Conservation (phyloP, 495 filamentous ascomycete species). For the Penicillium goetzii region DNA sequence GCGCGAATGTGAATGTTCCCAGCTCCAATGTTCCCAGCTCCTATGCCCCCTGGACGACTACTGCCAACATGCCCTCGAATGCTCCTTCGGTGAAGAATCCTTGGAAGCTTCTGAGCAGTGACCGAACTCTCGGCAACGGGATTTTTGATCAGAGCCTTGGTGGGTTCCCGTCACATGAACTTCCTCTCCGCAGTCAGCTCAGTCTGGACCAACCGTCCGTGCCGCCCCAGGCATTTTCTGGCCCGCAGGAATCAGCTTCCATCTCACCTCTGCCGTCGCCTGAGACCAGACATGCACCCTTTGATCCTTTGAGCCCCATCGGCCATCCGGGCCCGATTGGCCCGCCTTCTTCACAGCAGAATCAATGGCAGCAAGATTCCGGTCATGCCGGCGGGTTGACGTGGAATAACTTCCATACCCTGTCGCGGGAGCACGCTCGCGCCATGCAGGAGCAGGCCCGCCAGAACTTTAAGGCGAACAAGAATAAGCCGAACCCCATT, state of each 20-base stretch:
- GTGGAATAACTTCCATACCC: constrained; percentile 55
- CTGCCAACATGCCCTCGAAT: constrained; percentile 36
- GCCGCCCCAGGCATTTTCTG: constrained; percentile 39
- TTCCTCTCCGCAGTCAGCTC: constrained; percentile 44
- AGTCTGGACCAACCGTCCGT: constrained; percentile 45
- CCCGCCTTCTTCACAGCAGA: constrained; percentile 48
- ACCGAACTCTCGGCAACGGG: constrained; percentile 76
- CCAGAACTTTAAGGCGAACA: constrained; percentile 41
- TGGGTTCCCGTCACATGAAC: constrained; percentile 45
- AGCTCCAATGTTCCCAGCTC: constrained; percentile 18
- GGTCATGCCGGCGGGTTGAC: constrained; percentile 33
- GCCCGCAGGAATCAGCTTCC: constrained; percentile 37
- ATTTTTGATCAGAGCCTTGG: constrained; percentile 70
- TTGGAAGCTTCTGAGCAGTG: constrained; percentile 74
- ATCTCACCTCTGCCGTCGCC: constrained; percentile 42
- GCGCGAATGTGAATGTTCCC: constrained; percentile 40
- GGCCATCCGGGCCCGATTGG: constrained; percentile 56
- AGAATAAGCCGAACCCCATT: constrained; percentile 34
- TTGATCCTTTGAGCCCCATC: constrained; percentile 45
- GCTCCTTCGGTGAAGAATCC: constrained; percentile 61
- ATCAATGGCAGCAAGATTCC: constrained; percentile 42
- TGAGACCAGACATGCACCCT: constrained; percentile 40
- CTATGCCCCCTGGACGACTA: constrained; percentile 47
- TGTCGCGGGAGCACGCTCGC: constrained; percentile 47
- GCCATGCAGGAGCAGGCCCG: constrained; percentile 44